Base-by-base conservation (phyloP, 805 yeast genomes). In the Lipomyces orientalis region DNA sequence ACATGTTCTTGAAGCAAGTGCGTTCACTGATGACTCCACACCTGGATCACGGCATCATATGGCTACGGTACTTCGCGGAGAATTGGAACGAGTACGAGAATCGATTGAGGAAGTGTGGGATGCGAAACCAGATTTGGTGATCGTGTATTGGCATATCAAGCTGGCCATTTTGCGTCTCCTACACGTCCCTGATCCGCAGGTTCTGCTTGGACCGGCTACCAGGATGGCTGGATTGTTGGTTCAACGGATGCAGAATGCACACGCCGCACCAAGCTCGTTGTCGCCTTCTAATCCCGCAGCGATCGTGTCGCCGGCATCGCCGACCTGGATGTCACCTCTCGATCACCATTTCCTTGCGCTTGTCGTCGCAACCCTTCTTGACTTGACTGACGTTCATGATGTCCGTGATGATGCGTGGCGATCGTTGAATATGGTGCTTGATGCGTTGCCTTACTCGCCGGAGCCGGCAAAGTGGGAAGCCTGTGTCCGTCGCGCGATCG, bases 101-200 rank as follows among this genome's bases (percentile, higher is more conserved):
- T 64, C 69, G 10, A 65, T 72, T 5, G 75, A 73, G 43, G 67
- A 68, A 33, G 60, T 68, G 22, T 73, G 74, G 75, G 74, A 68
- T 31, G 43, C 61, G 25, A 60, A 61, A 12, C 65, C 67, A 25
- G 22, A 73, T 25, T 54, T 73, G 25, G 67, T 66, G 35, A 31
- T 73, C 29, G 68, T 63, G 7, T 71, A 70, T 31, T 70, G 68
- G 68, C 74, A 73, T 61, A 60, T 69, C 43, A 61, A 67, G 37
- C 60, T 73, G 10, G 62, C 70, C 5, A 55, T 58, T 22, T 55
- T 70, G 31, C 64, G 74, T 2, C 62, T 72, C 16, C 29, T 69
- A 37, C 57, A 60, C 16, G 39, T 55, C n/a, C 61, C 72, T 2
- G 69, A 64, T 7, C 74, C 74, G 37, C 69, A 68, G 34, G 39